phyloP scores from a whole-genome alignment of 2,329 filamentous ascomycete genomes.

The Fusarium mundagurra region DNA sequence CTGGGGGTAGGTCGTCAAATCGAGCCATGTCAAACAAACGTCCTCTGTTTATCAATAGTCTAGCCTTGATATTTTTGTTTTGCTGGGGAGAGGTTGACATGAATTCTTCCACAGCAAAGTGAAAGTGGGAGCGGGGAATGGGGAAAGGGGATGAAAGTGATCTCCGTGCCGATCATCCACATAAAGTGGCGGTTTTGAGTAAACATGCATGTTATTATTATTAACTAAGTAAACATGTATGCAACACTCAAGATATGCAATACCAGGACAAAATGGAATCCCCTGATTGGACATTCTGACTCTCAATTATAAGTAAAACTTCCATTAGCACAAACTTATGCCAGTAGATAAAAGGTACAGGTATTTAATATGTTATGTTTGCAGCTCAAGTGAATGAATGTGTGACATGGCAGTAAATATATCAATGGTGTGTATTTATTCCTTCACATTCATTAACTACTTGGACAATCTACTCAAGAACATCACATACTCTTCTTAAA shows the following conservation, averaged over 20 bases:
- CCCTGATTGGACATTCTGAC: not conserved
- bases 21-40: not conserved
- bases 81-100: not conserved
- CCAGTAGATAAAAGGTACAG: too few species aligned
- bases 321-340: not conserved
- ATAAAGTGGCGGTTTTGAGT: not conserved
- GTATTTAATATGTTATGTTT: not conserved
- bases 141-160: not conserved
- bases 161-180: not conserved
- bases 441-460: not conserved
- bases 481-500: slow-evolving; percentile 28
- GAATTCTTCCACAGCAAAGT: not conserved
- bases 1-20: not conserved
- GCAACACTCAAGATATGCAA: not conserved
- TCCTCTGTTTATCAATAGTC: not conserved
- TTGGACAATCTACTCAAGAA: not conserved
- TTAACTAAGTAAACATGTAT: not conserved
- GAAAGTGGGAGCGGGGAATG: not conserved
- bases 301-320: not conserved
- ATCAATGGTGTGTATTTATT: not conserved
- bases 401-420: not conserved
- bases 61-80: not conserved
- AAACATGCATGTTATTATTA: too few species aligned
- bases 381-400: not conserved
- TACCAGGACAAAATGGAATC: not conserved